Evolutionary conservation across 2,329 filamentous ascomycete species (phyloP).

Genomic region (Fusarium nodosum): DNA sequence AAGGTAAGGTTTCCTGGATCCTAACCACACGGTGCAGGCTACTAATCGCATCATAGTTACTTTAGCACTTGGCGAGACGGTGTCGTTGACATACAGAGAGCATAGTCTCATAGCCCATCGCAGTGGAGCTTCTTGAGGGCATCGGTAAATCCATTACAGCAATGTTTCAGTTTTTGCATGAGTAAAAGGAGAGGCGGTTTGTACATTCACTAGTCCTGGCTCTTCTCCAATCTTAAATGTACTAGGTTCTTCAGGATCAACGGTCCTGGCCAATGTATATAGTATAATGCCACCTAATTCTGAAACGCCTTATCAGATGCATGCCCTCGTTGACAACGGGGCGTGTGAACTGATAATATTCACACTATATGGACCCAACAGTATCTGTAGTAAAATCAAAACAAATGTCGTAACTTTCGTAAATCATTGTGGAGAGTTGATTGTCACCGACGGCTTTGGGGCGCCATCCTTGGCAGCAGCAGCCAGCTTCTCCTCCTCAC

Average conservation of each 20-base stretch:
- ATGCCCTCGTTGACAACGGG: constrained; percentile 38
- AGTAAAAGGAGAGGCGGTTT: constrained; percentile 1
- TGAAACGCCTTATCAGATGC: constrained; percentile 51
- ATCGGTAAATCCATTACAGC: neutral
- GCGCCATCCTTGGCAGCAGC: constrained; percentile 40
- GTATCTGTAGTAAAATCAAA: constrained; percentile 22
- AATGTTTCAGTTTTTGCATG: neutral
- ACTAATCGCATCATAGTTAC: constrained; percentile 10
- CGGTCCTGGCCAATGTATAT: constrained; percentile 30
- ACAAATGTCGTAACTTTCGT: constrained; percentile 35
- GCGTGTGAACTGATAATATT: constrained; percentile 28
- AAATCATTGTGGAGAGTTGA: constrained; percentile 49
- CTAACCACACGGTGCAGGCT: neutral
- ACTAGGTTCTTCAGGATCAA: constrained; percentile 31
- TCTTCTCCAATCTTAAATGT: constrained; percentile 22
- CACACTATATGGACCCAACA: constrained; percentile 29
- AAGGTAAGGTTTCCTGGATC: constrained; percentile 12
- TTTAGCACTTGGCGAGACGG: neutral
- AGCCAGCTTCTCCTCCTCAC: constrained; percentile 56
- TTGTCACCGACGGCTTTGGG: constrained; percentile 47
- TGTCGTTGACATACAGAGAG: neutral
- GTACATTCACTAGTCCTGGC: constrained; percentile 7
- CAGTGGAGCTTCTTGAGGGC: neutral
- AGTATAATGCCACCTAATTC: constrained; percentile 43
- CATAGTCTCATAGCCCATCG: neutral